Evolutionary conservation across 2,329 filamentous ascomycete genomes (phyloP), one percentile per base, ranked within the genome.

Genomic region (Colletotrichum orbiculare): DNA sequence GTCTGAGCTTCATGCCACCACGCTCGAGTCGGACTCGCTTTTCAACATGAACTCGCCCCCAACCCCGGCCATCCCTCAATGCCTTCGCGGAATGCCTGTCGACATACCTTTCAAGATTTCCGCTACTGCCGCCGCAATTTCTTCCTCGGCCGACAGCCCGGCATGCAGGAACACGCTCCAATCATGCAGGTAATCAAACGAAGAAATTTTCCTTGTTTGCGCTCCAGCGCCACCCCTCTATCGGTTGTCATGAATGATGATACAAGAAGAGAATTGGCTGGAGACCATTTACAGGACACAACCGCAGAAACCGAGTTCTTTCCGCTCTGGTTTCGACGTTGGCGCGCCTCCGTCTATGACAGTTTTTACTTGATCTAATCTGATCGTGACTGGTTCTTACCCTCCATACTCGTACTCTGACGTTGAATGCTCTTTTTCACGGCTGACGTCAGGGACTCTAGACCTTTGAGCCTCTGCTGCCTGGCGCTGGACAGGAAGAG

Each of bases 331-430:
- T 85, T 85, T 75, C 77, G 74, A 75, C 69, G 67, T 71, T 72
- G 71, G 70, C 73, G 72, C 67, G 60, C 70, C 53, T 58, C 54
- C 69, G 78, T 81, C 77, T 17, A 73, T 82, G 80, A 81, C 73
- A 79, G 78, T 73, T 66, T 78, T 82, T 80, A 87, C 85, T 88
- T 88, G 85, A 88, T 87, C 86, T 88, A 87, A 88, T 88, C 85
- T 87, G 85, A 88, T 74, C 54, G 63, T 34, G 46, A 60, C 47
- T 48, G 38, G n/a, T 8, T 39, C 8, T 11, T 42, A 15, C 41
- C 34, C 47, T 34, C 43, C 25, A 54, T 41, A 25, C 9, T 43
- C 54, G 41, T n/a, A 38, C 6, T 34, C 48, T 66, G 38, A 59
- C 48, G 25, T 25, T 47, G 43, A 10, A 70, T 62, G 25, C 61